Conservation (phyloP, 257 asterid genomes). For the Solanum ossicruentum region DNA sequence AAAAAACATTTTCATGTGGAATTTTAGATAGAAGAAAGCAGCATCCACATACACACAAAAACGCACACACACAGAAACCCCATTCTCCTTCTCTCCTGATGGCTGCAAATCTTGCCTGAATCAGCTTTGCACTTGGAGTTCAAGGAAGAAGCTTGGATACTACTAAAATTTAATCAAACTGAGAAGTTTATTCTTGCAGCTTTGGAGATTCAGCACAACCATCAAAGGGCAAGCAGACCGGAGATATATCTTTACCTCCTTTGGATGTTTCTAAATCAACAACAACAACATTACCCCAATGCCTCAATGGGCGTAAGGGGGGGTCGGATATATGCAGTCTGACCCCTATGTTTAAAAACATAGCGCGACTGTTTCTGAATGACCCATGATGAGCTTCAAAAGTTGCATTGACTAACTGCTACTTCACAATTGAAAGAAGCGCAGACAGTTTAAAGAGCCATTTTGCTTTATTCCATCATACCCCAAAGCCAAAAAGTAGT, state of each 20-base stretch:
- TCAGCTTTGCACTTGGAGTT: not conserved
- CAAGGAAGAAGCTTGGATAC: not conserved
- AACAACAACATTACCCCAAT: too few species aligned
- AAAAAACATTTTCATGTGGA: not conserved
- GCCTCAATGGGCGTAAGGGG: too few species aligned
- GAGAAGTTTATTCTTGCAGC: not conserved
- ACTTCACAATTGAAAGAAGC: too few species aligned
- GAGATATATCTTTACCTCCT: not conserved
- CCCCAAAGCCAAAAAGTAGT: too few species aligned
- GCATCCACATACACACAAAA: not conserved
- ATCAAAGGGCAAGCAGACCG: not conserved
- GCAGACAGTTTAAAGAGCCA: too few species aligned
- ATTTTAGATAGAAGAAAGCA: not conserved
- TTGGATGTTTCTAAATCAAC: not conserved
- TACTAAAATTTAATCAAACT: not conserved
- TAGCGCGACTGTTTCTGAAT: too few species aligned
- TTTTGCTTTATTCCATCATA: too few species aligned
- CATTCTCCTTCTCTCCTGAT: not conserved
- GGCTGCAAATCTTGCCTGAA: not conserved
- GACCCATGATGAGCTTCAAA: too few species aligned
- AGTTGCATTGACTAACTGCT: too few species aligned
- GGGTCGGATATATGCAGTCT: too few species aligned
- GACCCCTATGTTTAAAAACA: too few species aligned
- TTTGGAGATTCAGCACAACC: not conserved
- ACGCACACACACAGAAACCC: not conserved